Conservation (phyloP, 1,139 yeast genomes). For the Blastobotrys serpentis region DNA sequence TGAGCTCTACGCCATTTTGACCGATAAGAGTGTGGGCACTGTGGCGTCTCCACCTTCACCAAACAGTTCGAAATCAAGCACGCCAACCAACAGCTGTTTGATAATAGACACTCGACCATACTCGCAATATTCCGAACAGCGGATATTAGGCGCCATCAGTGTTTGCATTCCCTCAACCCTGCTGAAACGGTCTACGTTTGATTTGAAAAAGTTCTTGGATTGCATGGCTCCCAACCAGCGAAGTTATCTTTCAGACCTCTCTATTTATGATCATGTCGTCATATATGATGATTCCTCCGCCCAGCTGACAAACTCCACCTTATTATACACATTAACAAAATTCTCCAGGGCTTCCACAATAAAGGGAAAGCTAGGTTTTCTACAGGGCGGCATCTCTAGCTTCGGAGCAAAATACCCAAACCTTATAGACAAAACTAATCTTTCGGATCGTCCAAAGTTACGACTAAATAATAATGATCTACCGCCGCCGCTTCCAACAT, state of each 20-base stretch:
- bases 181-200: constrained; percentile 64
- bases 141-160: constrained; percentile 58
- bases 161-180: constrained; percentile 78
- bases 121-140: constrained; percentile 55
- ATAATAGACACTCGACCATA: constrained; percentile 71
- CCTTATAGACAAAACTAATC: constrained; percentile 24
- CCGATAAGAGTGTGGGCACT: constrained; percentile 8
- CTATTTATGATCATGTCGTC: constrained; percentile 40
- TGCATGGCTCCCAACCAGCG: constrained; percentile 49
- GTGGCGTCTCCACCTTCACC: constrained; percentile 2
- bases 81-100: constrained; percentile 31
- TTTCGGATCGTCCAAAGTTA: neutral
- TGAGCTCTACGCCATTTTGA: constrained; percentile 11
- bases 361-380: constrained; percentile 29
- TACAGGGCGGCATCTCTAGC: constrained; percentile 36
- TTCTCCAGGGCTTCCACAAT: constrained; percentile 41
- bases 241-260: constrained; percentile 30
- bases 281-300: constrained; percentile 48
- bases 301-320: constrained; percentile 19
- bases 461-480: constrained; percentile 18
- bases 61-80: constrained; percentile 4
- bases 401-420: constrained; percentile 35
- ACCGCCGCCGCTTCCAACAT: constrained; percentile 14
- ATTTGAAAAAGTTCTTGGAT: constrained; percentile 54
- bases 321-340: constrained; percentile 47